phyloP scores from a whole-genome alignment of 2,329 filamentous ascomycete genomes.

The Lanzia echinophila region DNA sequence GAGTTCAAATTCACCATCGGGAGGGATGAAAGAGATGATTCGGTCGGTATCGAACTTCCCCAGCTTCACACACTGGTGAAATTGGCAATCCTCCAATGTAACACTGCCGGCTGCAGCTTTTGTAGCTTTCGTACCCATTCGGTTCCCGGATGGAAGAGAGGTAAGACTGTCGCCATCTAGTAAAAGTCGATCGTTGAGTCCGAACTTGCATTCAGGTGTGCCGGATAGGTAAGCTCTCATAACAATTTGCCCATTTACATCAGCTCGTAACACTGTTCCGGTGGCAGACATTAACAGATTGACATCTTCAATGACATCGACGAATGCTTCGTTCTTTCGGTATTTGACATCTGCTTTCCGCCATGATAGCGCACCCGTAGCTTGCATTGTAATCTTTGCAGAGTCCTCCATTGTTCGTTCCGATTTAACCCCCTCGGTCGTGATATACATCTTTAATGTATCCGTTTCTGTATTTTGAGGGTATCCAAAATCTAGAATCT shows the following conservation, averaged over 20 bases:
- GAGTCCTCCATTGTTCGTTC: constrained; percentile 83
- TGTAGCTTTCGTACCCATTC: constrained; percentile 78
- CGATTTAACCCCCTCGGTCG: constrained; percentile 95
- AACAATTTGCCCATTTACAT: constrained; percentile 94
- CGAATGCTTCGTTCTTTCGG: constrained; percentile 98
- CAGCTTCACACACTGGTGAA: constrained; percentile 97
- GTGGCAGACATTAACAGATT: constrained; percentile 99
- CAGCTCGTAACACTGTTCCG: constrained; percentile 86
- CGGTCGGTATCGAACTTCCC: constrained; percentile 94
- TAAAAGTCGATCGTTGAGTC: constrained; percentile 88
- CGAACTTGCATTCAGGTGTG: constrained; percentile 98
- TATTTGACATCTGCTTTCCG: constrained; percentile 96
- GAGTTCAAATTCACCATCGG: constrained; percentile 95
- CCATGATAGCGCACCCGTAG: constrained; percentile 94
- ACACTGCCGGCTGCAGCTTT: constrained; percentile 94
- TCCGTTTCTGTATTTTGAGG: constrained; percentile 98
- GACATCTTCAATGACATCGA: constrained; percentile 98
- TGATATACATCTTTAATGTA: constrained; percentile 99
- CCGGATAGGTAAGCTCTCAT: constrained; percentile 97
- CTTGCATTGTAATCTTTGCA: constrained; percentile 98
- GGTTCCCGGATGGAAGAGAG: constrained; percentile 65
- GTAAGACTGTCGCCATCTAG: constrained; percentile 70
- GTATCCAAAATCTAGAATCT: constrained; percentile 98
- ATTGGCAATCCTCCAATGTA: constrained; percentile 94
- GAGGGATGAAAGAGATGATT: constrained; percentile 95